Evolutionary conservation across 495 filamentous ascomycete species (phyloP).

Genomic region (Beverwykella pulmonaria): DNA sequence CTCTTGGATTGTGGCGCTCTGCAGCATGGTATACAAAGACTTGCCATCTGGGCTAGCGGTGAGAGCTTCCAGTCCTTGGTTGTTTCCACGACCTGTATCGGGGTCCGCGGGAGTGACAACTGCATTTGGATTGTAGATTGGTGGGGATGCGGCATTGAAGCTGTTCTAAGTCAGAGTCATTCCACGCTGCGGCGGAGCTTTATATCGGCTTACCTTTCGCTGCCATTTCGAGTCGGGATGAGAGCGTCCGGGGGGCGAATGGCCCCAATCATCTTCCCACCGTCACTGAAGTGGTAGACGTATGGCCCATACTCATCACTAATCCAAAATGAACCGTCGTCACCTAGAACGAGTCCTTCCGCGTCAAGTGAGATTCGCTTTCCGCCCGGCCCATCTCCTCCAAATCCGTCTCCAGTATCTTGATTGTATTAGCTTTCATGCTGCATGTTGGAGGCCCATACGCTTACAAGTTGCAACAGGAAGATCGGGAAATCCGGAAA

Average conservation of each 20-base stretch:
- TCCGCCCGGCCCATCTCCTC: conserved; percentile 61
- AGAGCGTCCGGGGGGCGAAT: conserved; percentile 69
- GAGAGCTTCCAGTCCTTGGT: conserved; percentile 78
- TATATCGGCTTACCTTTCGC: conserved; percentile 42
- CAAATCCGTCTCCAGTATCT: conserved; percentile 72
- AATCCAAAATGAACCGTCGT: conserved; percentile 72
- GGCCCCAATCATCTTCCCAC: conserved; percentile 64
- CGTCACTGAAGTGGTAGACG: conserved; percentile 65
- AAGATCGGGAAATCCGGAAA: conserved; percentile 64
- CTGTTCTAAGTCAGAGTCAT: conserved; percentile 31
- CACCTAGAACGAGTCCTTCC: conserved; percentile 69
- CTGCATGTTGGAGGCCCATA: background rate
- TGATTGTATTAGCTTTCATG: background rate
- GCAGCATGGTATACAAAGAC: conserved; percentile 67
- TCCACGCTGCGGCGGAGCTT: conserved; percentile 18
- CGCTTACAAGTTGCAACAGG: conserved; percentile 61
- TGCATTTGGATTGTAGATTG: conserved; percentile 58
- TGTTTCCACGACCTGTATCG: conserved; percentile 68
- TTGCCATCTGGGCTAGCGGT: conserved; percentile 66
- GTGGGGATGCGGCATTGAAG: conserved; percentile 64
- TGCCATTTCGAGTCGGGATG: conserved; percentile 67
- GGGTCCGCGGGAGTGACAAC: conserved; percentile 58
- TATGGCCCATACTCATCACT: conserved; percentile 82
- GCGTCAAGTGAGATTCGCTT: conserved; percentile 65
- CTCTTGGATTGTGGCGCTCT: conserved; percentile 57